Evolutionary conservation across 176 grass and related monocot species (phyloP).

Genomic region (Pontederia crassipes): DNA sequence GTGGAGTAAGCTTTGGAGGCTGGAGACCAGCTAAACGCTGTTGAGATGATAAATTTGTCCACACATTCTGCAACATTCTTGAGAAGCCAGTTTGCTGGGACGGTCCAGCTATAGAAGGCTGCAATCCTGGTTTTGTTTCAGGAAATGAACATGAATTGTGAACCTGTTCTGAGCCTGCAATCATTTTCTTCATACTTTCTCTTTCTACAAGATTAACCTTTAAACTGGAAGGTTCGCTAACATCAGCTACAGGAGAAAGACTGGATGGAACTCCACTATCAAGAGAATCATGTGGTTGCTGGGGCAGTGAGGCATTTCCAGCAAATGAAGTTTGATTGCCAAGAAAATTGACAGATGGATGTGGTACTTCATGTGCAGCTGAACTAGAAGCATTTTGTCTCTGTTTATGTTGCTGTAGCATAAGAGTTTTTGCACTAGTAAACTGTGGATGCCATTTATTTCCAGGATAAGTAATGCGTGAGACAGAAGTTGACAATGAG

Average conservation of each 20-base stretch:
- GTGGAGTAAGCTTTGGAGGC: slow-evolving; percentile 59
- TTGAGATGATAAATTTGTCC: slow-evolving; percentile 71
- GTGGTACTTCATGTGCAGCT: background rate
- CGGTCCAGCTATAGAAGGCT: slow-evolving; percentile 21
- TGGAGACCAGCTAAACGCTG: slow-evolving; percentile 50
- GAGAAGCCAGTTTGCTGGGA: slow-evolving; percentile 48
- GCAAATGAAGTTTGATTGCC: background rate
- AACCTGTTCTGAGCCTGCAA: slow-evolving; percentile 27
- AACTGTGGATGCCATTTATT: background rate
- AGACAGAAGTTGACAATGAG: background rate
- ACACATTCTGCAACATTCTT: slow-evolving; percentile 87
- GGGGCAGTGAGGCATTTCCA: background rate
- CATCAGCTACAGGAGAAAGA: slow-evolving; percentile 13
- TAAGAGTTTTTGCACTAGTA: background rate
- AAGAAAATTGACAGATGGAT: background rate
- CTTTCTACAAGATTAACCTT: slow-evolving; percentile 16
- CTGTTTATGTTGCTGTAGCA: background rate
- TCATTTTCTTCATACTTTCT: slow-evolving; percentile 1
- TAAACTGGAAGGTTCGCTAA: slow-evolving; percentile 6
- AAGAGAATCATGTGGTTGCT: background rate
- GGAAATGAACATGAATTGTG: slow-evolving; percentile 35
- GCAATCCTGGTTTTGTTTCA: slow-evolving; percentile 34
- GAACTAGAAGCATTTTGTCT: background rate
- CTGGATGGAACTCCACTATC: background rate
- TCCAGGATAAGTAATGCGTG: background rate